These are phyloP conservation scores for Tetramitus jugosus DNA, from an alignment of 208 protist species.

Conservation along the genomic window DNA sequence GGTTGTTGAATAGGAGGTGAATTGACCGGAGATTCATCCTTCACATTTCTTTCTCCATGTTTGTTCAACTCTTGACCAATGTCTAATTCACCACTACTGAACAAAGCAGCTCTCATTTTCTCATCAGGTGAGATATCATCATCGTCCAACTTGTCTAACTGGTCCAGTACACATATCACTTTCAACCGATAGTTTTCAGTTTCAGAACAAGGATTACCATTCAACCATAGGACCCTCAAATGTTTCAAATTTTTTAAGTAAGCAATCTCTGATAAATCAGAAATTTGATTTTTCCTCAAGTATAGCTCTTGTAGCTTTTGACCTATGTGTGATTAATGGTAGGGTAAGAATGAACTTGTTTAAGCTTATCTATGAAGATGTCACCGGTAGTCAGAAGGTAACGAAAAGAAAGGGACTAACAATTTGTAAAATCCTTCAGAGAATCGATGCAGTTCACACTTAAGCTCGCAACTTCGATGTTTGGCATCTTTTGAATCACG, in stretches of 20 bases:
- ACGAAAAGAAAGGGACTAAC: constrained; percentile 35
- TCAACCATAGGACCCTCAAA: constrained; percentile 74
- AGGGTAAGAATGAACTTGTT: no score
- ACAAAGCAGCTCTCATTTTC: neutral
- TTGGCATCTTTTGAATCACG: constrained; percentile 50
- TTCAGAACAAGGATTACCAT: constrained; percentile 75
- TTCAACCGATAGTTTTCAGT: constrained; percentile 67
- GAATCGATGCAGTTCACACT: constrained; percentile 65
- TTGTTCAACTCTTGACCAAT: neutral
- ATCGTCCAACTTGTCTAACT: constrained; percentile 70
- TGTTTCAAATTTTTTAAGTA: constrained; percentile 53
- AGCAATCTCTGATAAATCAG: constrained; percentile 58
- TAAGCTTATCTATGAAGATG: neutral
- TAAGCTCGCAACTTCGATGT: constrained; percentile 69
- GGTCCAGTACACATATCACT: constrained; percentile 64
- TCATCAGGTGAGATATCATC: constrained; percentile 20
- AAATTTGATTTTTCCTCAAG: constrained; percentile 76
- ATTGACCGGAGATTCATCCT: neutral
- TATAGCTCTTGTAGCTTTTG: constrained; percentile 61
- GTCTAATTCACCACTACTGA: neutral
- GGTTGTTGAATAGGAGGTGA: neutral
- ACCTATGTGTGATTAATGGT: no score
- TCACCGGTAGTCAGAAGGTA: neutral
- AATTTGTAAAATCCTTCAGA: constrained; percentile 57
- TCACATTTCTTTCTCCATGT: neutral